phyloP scores from a whole-genome alignment of 441 rosid genomes.

The Lepidium campestre region DNA sequence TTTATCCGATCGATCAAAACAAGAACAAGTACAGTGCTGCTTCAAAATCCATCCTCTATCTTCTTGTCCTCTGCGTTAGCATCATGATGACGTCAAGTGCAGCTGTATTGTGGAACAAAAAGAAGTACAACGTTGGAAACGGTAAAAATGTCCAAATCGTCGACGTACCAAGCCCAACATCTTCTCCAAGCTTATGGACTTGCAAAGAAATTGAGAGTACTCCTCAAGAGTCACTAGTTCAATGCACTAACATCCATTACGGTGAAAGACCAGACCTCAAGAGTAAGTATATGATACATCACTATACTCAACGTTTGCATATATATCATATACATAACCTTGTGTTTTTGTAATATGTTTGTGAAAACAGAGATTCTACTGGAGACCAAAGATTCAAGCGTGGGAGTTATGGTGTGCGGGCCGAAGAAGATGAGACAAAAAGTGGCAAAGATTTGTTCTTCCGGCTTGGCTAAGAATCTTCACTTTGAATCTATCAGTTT shows the following conservation, averaged over 20 bases:
- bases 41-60: conserved; percentile 30
- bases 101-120: conserved; percentile 42
- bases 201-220: conserved; percentile 37
- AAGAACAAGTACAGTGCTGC: conserved; percentile 20
- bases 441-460: conserved; percentile 45
- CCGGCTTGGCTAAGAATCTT: conserved; percentile 38
- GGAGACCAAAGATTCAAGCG: conserved; percentile 38
- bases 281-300: conserved; percentile 24
- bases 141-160: conserved; percentile 30
- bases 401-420: conserved; percentile 50
- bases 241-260: conserved; percentile 37
- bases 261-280: conserved; percentile 47
- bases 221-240: conserved; percentile 34
- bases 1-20: conserved; percentile 40
- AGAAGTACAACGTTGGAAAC: conserved; percentile 3
- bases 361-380: conserved; percentile 28
- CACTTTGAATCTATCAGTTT: conserved; percentile 54
- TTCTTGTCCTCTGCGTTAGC: conserved; percentile 36
- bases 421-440: conserved; percentile 50
- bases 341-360: neutral
- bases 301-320: neutral
- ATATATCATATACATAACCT: neutral
- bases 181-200: conserved; percentile 31
- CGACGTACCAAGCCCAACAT: conserved; percentile 26
- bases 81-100: conserved; percentile 34